Base-by-base conservation (phyloP, 192 early-diverging fungal species). In the Haplosporangium gracile region DNA sequence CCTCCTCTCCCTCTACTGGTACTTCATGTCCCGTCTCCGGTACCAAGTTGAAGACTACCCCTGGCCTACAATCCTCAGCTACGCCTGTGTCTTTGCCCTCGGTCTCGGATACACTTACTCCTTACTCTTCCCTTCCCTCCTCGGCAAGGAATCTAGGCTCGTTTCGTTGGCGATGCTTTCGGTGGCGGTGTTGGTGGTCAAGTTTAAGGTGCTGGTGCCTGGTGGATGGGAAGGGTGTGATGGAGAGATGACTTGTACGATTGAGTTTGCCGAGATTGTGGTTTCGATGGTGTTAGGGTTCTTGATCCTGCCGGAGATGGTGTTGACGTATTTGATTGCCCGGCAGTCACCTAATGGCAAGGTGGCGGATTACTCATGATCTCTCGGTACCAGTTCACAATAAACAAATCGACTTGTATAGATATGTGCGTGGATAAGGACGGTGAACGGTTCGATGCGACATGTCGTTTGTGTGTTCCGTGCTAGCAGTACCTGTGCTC, bases 251-350 rank as follows among this genome's bases (percentile, higher is more conserved):
- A 65, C 60, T 65, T 65, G 60, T 65, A 65, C 26, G 29, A 65
- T 65, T 16, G 60, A 65, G 60, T 65, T 65, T 65, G 60, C 60
- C 26, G 60, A 65, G 60, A 34, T 65, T 65, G 26, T 65, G 26
- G 24, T 0, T 9, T 65, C 60, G 3, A 65, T 65, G 60, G 60
- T 65, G 26, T 24, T 65, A 0, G 60, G 29, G 60, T 65, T 65
- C 29, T 15, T 65, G 60, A 11, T 65, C 1, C 60, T 65, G 0
- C 60, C 60, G 2, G 60, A 65, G 60, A 65, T 65, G 60, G 60
- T 34, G 29, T 65, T 65, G 29, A 32, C 60, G 8, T 65, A 32
- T 65, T 65, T 65, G 26, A 32, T 65, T 65, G 26, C 60, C 13
- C n/a, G 60, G 11, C 60, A 29, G 29, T 2, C 13, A 11, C 60